A percentile compares a stretch with the other conserved stretches of the same genome.
phyloP scores from a whole-genome alignment of 306 rosid species.

The Begonia loranthoides region DNA sequence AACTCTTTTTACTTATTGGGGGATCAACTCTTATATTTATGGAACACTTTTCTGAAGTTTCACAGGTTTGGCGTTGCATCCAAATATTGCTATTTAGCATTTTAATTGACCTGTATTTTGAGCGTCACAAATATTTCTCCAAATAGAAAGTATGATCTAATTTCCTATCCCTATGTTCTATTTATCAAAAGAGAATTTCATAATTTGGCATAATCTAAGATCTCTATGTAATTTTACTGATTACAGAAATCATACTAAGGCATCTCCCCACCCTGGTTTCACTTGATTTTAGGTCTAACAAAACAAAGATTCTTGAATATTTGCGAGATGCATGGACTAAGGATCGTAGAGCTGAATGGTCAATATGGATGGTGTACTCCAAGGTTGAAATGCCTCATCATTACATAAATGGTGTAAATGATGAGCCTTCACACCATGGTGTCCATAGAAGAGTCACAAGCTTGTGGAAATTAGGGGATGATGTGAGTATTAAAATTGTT shows the following conservation, averaged over 20 bases:
- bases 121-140: not conserved
- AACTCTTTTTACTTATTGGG: conserved; percentile 41
- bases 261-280: no score
- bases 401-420: conserved; percentile 39
- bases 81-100: conserved; percentile 6
- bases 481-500: conserved; percentile 32
- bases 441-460: conserved; percentile 46
- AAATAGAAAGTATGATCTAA: not conserved
- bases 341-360: conserved; percentile 89
- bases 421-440: conserved; percentile 36
- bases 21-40: conserved; percentile 62
- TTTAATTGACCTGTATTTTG: conserved; percentile 2
- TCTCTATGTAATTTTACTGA: not conserved
- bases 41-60: conserved; percentile 62
- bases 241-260: no score
- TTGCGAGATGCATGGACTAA: conserved; percentile 56
- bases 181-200: not conserved
- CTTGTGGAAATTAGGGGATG: conserved; percentile 62
- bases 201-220: conserved; percentile 4
- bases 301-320: conserved; percentile 44
- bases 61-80: conserved; percentile 49
- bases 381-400: conserved; percentile 96
- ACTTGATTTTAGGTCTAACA: conserved; percentile 41
- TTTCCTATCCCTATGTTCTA: not conserved
- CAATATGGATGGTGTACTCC: conserved; percentile 93